Conservation (phyloP, 495 filamentous ascomycete species). For the Poronia punctata region DNA sequence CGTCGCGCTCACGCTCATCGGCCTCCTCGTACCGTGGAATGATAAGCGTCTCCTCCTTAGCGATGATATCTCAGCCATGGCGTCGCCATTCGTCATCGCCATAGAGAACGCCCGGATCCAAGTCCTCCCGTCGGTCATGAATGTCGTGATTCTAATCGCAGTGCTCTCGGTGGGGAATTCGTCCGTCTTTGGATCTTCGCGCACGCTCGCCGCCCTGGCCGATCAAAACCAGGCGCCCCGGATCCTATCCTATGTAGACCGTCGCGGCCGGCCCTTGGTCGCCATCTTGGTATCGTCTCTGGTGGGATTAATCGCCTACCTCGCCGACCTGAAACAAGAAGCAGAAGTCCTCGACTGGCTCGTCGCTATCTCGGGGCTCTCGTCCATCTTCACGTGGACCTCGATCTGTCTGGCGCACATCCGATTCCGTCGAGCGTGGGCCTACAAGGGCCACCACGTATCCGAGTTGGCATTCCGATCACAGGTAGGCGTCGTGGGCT, state of each 20-base stretch:
- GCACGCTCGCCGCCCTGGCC: constrained; percentile 78
- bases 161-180: constrained; percentile 85
- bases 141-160: constrained; percentile 81
- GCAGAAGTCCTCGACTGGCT: constrained; percentile 75
- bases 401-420: constrained; percentile 86
- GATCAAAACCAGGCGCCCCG: constrained; percentile 77
- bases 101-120: constrained; percentile 73
- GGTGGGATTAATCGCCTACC: constrained; percentile 71
- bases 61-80: constrained; percentile 50
- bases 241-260: constrained; percentile 76
- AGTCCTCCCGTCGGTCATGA: constrained; percentile 76
- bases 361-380: constrained; percentile 80
- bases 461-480: constrained; percentile 74
- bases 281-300: constrained; percentile 61
- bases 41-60: constrained; percentile 53
- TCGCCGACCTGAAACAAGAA: constrained; percentile 60
- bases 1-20: constrained; percentile 64
- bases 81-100: constrained; percentile 86
- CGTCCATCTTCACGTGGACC: constrained; percentile 88
- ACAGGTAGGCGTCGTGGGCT: constrained; percentile 74
- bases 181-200: constrained; percentile 77
- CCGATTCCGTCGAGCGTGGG: constrained; percentile 82
- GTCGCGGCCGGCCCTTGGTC: constrained; percentile 70
- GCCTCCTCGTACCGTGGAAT: constrained; percentile 66
- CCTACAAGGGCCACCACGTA: constrained; percentile 57